phyloP scores from a whole-genome alignment of 2,329 filamentous ascomycete species.

The Nannizziopsis barbatae region DNA sequence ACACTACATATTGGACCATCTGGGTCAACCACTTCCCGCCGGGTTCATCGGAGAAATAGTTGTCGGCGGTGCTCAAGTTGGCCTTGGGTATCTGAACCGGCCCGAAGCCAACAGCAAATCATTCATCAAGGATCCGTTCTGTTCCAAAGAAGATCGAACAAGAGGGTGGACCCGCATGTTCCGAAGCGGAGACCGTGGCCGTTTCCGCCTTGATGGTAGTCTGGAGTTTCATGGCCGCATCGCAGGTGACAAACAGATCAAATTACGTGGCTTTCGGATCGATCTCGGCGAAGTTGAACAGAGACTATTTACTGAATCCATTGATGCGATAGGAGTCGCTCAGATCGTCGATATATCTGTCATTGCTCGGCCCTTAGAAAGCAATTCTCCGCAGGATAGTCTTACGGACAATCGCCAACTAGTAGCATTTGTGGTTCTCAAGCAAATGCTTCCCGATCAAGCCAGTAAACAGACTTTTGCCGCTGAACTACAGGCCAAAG shows the following conservation, averaged over 20 bases:
- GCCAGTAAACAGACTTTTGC: constrained; percentile 7
- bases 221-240: constrained; percentile 20
- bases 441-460: constrained; percentile 8
- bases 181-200: constrained; percentile 20
- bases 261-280: constrained; percentile 23
- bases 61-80: constrained; percentile 24
- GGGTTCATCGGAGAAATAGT: constrained; percentile 34
- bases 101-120: constrained; percentile 5
- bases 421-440: constrained; percentile 9
- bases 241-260: constrained; percentile 16
- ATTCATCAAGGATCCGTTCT: constrained; percentile 16
- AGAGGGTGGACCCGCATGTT: constrained; percentile 15
- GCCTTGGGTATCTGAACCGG: constrained; percentile 14
- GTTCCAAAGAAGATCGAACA: neutral
- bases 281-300: constrained; percentile 36
- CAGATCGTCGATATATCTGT: constrained; percentile 11
- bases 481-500: neutral
- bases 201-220: constrained; percentile 16
- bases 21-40: constrained; percentile 28
- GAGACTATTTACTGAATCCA: constrained; percentile 10
- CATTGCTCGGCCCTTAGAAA: constrained; percentile 3
- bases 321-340: constrained; percentile 3
- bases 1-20: constrained; percentile 32
- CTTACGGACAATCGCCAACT: constrained; percentile 11
- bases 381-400: neutral